These are phyloP conservation scores for Melampsora americana DNA, from an alignment of 1,284 basidiomycete species.

Conservation along the genomic window DNA sequence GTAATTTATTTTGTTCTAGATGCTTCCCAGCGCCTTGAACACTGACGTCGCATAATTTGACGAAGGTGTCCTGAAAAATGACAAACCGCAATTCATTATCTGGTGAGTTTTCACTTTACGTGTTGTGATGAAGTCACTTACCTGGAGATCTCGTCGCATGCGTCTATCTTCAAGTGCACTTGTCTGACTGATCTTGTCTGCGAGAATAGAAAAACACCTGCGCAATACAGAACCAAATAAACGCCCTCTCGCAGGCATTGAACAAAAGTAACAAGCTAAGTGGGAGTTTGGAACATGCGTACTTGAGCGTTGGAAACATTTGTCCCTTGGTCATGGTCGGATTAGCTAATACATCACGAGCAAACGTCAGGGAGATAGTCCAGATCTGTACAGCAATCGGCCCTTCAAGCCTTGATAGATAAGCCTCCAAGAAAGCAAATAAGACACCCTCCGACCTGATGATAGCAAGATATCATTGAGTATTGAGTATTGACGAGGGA, in stretches of 20 bases:
- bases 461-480: slow-evolving; percentile 38
- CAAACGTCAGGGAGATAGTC: slow-evolving; percentile 71
- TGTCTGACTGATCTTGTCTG: slow-evolving; percentile 80
- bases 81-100: slow-evolving; percentile 17
- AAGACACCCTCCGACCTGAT: slow-evolving; percentile 66
- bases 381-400: slow-evolving; percentile 88
- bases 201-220: slow-evolving; percentile 75
- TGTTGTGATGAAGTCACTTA: slow-evolving; percentile 50
- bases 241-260: neutral
- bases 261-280: neutral
- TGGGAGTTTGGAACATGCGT: slow-evolving; percentile 47
- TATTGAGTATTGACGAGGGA: slow-evolving; percentile 8
- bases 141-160: slow-evolving; percentile 84
- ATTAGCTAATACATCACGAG: slow-evolving; percentile 70
- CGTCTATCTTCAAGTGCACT: slow-evolving; percentile 83
- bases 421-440: slow-evolving; percentile 83
- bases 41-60: slow-evolving; percentile 77
- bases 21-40: slow-evolving; percentile 70
- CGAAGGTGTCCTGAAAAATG: slow-evolving; percentile 68
- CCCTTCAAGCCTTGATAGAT: slow-evolving; percentile 77
- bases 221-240: neutral
- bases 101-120: neutral
- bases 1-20: slow-evolving; percentile 60
- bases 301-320: slow-evolving; percentile 72
- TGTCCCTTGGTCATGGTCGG: slow-evolving; percentile 66